A percentile compares a stretch with the other conserved stretches of the same genome.
Evolutionary conservation across 148 eudicot genomes (phyloP).

Genomic region (Rhododendron ferrugineum): DNA sequence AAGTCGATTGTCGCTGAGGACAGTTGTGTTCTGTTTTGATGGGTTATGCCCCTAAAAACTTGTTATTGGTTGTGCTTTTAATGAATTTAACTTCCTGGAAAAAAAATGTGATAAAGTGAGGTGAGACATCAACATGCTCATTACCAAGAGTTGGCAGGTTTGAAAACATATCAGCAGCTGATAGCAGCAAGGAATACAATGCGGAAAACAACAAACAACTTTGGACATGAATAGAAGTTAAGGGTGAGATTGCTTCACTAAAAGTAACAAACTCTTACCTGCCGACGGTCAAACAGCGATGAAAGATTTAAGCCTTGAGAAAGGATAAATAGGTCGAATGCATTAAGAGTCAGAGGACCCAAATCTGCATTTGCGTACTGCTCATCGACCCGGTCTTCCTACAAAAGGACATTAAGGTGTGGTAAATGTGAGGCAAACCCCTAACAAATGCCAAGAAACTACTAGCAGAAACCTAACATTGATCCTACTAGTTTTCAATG

Average conservation of each 20-base stretch:
- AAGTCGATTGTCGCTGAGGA: background rate
- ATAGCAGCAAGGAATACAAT: background rate
- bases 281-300: conserved; percentile 67
- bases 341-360: conserved; percentile 82
- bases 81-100: background rate
- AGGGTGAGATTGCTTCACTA: background rate
- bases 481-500: background rate
- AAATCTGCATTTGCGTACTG: conserved; percentile 43
- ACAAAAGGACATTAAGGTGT: conserved; percentile 13
- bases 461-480: background rate
- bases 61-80: background rate
- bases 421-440: background rate
- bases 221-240: background rate
- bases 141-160: background rate
- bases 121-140: background rate
- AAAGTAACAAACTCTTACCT: conserved; percentile 39
- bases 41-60: too few species aligned
- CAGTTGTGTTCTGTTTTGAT: background rate
- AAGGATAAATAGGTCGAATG: conserved; percentile 82
- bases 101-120: background rate
- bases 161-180: conserved; percentile 1
- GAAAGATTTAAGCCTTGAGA: conserved; percentile 92
- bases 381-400: conserved; percentile 56
- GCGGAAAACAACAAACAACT: background rate
- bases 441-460: background rate